phyloP scores from a whole-genome alignment of 148 eudicot species.

The Heliosperma pusillum region DNA sequence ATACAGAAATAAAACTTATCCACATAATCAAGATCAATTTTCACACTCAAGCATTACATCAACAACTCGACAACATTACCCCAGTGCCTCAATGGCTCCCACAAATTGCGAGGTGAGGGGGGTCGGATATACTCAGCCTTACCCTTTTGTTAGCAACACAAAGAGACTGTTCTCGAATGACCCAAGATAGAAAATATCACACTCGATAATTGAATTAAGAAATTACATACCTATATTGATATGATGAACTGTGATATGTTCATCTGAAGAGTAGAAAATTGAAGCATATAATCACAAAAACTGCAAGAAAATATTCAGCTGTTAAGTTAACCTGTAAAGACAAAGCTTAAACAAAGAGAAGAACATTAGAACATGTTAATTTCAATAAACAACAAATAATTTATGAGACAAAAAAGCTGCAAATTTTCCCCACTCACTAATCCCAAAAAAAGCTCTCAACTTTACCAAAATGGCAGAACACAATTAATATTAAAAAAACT shows the following conservation, averaged over 20 bases:
- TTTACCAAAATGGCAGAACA: constrained; percentile 21
- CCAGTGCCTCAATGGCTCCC: too few relatives aligned
- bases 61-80: too few relatives aligned
- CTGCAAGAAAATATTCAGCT: neutral
- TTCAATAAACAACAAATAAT: constrained; percentile 8
- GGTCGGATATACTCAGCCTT: too few relatives aligned
- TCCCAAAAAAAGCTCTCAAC: constrained; percentile 33
- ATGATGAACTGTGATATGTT: constrained; percentile 23
- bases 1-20: constrained; percentile 2
- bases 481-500: neutral
- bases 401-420: constrained; percentile 21
- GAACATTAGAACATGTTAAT: constrained; percentile 20
- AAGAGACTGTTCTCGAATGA: too few relatives aligned
- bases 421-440: constrained; percentile 19
- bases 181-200: too few relatives aligned
- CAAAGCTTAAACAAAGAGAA: constrained; percentile 15
- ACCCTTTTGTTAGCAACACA: too few relatives aligned
- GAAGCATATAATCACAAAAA: neutral
- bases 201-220: too few relatives aligned
- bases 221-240: constrained; percentile 22
- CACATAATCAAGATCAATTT: neutral
- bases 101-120: too few relatives aligned
- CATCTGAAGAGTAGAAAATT: constrained; percentile 18
- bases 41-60: neutral
- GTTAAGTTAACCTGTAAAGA: constrained; percentile 17